A percentile compares a stretch with the other conserved stretches of the same genome.
phyloP scores from a whole-genome alignment of 139 green algal genomes.

The Chlorella sp. region DNA sequence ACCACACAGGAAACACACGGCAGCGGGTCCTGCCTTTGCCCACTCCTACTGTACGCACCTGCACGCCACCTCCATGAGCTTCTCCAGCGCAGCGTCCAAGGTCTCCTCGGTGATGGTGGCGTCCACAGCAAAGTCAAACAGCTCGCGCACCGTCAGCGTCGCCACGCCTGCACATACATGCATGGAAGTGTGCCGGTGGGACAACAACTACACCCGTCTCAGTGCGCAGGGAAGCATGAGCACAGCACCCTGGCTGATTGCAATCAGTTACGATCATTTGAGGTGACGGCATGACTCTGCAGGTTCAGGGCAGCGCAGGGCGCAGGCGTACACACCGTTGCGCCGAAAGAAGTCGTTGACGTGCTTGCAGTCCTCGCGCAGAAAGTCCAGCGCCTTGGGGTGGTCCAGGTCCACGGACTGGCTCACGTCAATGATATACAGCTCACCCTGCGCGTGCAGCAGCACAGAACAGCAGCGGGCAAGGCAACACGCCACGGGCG shows the following conservation, averaged over 20 bases:
- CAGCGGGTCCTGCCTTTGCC: no score
- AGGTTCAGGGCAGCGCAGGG: no score
- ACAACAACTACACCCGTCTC: no score
- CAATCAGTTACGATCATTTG: no score
- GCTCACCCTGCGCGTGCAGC: conserved; percentile 44
- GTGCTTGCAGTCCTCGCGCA: conserved; percentile 90
- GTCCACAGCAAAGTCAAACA: conserved; percentile 98
- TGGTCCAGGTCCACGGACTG: conserved; percentile 98
- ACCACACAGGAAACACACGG: neutral
- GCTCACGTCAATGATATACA: conserved; percentile 90
- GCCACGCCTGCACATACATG: conserved; percentile 22
- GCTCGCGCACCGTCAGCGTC: conserved; percentile 75
- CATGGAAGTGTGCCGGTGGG: no score
- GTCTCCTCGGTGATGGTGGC: conserved; percentile 71
- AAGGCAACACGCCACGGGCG: no score
- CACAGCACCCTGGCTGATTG: no score
- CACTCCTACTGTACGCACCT: no score
- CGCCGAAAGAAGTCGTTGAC: conserved; percentile 89
- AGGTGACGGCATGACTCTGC: no score
- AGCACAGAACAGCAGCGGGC: no score
- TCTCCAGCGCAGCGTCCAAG: conserved; percentile 74
- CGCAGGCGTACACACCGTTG: no score
- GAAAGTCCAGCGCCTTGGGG: conserved; percentile 93
- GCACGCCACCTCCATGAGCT: conserved; percentile 55
- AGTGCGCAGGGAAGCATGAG: no score